Percentiles rank a stretch among this genome's conserved stretches.
phyloP scores from a whole-genome alignment of 2,329 filamentous ascomycete species.

The Sporothrix euskadiensis region DNA sequence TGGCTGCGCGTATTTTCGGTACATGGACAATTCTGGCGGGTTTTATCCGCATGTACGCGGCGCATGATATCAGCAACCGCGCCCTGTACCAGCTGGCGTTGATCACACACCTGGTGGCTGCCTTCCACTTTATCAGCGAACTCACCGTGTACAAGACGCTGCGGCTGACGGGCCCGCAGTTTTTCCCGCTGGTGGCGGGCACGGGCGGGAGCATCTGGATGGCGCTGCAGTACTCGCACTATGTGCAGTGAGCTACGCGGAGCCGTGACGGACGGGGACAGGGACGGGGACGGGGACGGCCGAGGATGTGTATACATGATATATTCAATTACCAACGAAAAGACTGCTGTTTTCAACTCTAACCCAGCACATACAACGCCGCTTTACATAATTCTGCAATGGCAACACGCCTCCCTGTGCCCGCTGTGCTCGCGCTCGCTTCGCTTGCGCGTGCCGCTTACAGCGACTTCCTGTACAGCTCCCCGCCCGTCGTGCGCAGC shows the following conservation, averaged over 20 bases:
- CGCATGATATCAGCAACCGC: slow-evolving; percentile 74
- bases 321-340: background rate
- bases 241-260: slow-evolving; percentile 49
- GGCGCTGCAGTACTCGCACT: slow-evolving; percentile 66
- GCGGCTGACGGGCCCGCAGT: slow-evolving; percentile 59
- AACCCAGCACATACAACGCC: too few relatives aligned
- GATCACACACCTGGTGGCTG: slow-evolving; percentile 78
- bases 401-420: background rate
- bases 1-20: slow-evolving; percentile 78
- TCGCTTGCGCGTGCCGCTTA: slow-evolving; percentile 13
- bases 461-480: slow-evolving; percentile 75
- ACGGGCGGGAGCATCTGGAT: slow-evolving; percentile 58
- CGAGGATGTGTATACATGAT: background rate
- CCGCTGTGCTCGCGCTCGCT: background rate
- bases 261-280: background rate
- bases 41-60: slow-evolving; percentile 77
- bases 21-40: slow-evolving; percentile 83
- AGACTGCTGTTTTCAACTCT: background rate
- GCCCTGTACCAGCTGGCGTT: slow-evolving; percentile 77
- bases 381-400: too few relatives aligned
- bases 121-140: slow-evolving; percentile 77
- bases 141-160: slow-evolving; percentile 77
- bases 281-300: background rate
- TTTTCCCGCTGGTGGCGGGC: slow-evolving; percentile 55
- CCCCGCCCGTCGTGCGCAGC: slow-evolving; percentile 73